Conservation (phyloP, 805 yeast genomes). For the Ogataea chonburiensis region DNA sequence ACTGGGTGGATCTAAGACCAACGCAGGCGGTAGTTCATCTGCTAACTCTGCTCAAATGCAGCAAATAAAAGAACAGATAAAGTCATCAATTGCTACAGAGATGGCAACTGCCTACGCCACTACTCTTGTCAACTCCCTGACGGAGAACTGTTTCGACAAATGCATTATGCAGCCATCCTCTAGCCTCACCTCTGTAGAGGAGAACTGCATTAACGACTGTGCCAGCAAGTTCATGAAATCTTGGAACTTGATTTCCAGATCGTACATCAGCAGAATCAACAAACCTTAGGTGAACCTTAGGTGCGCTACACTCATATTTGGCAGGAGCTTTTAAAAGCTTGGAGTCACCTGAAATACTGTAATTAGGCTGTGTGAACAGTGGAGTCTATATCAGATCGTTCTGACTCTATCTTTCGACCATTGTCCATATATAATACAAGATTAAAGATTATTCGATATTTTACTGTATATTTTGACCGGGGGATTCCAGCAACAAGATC, state of each 20-base stretch:
- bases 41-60: constrained; percentile 31
- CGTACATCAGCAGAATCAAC: constrained; percentile 68
- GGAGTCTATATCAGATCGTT: too few species aligned
- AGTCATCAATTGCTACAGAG: constrained; percentile 73
- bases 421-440: too few species aligned
- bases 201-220: constrained; percentile 72
- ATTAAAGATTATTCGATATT: too few species aligned
- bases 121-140: constrained; percentile 77
- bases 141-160: constrained; percentile 82
- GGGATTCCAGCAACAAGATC: too few species aligned
- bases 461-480: too few species aligned
- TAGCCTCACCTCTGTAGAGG: constrained; percentile 49
- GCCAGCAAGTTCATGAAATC: constrained; percentile 85
- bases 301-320: too few species aligned
- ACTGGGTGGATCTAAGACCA: constrained; percentile 26
- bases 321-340: too few species aligned
- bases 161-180: constrained; percentile 67
- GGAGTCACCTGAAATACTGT: too few species aligned
- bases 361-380: too few species aligned
- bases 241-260: constrained; percentile 81
- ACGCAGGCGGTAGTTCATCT: constrained; percentile 12
- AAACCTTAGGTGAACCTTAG: constrained; percentile 18
- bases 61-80: constrained; percentile 59
- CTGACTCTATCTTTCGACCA: too few species aligned
- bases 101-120: constrained; percentile 91